Percentiles rank a stretch among this genome's conserved stretches.
These are phyloP conservation scores for Neopestalotiopsis sp. DNA, from an alignment of 2,329 filamentous ascomycete genomes.

Conservation along the genomic window DNA sequence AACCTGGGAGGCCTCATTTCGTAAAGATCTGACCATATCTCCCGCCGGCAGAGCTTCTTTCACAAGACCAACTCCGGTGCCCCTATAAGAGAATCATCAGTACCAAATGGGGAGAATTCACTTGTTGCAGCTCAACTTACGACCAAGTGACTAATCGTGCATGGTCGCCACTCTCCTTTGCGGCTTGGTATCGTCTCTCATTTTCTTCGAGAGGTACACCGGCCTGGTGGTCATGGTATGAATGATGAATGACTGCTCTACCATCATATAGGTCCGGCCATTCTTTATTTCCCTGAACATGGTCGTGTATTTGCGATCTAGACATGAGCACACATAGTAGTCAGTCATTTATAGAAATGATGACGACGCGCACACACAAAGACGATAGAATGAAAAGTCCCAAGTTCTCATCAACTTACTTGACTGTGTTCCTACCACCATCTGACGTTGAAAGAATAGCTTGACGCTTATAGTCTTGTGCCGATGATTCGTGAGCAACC, in stretches of 20 bases:
- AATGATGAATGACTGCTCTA: constrained; percentile 33
- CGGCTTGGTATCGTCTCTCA: constrained; percentile 6
- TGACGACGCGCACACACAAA: no score
- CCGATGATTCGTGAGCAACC: constrained; percentile 39
- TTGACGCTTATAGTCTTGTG: constrained; percentile 35
- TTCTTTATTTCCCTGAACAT: constrained; percentile 31
- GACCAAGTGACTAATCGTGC: constrained; percentile 38
- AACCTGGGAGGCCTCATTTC: constrained; percentile 20
- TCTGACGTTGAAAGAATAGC: constrained; percentile 38
- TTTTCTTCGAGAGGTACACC: constrained; percentile 36
- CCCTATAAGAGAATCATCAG: constrained; percentile 22
- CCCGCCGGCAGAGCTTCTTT: constrained; percentile 31
- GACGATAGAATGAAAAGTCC: no score
- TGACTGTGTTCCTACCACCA: constrained; percentile 39
- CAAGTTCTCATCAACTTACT: constrained; percentile 30
- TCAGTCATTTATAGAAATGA: not conserved
- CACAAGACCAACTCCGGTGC: constrained; percentile 35
- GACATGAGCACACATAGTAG: not conserved
- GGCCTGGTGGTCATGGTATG: constrained; percentile 28
- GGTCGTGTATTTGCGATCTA: constrained; percentile 37
- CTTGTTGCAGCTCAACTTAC: constrained; percentile 28
- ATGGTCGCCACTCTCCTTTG: constrained; percentile 9
- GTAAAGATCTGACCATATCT: constrained; percentile 32
- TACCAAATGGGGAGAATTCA: not conserved
- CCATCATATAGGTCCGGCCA: constrained; percentile 38